phyloP scores from a whole-genome alignment of 2,329 filamentous ascomycete species.

The Scedosporium apiospermum region DNA sequence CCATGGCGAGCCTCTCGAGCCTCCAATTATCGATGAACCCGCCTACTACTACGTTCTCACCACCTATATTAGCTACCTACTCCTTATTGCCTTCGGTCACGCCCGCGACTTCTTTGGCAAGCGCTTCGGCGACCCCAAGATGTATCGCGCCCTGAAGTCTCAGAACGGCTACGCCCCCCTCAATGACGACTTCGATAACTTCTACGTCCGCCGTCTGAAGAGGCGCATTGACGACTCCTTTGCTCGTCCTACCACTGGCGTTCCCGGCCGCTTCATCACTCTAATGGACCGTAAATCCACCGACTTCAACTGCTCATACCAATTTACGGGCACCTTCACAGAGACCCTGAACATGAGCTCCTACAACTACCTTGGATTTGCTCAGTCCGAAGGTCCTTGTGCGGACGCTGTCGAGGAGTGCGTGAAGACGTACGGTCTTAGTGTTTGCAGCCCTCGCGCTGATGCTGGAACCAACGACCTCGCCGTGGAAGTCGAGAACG shows the following conservation, averaged over 20 bases:
- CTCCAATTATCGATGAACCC: constrained; percentile 87
- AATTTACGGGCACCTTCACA: constrained; percentile 79
- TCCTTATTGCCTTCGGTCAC: constrained; percentile 91
- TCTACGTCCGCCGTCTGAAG: constrained; percentile 89
- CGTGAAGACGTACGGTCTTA: constrained; percentile 77
- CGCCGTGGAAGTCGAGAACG: constrained; percentile 77
- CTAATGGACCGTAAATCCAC: constrained; percentile 83
- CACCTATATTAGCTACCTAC: constrained; percentile 95
- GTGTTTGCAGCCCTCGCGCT: constrained; percentile 67
- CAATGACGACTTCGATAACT: constrained; percentile 98
- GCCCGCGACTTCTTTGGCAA: constrained; percentile 97
- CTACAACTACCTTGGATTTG: constrained; percentile 98
- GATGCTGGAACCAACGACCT: constrained; percentile 85
- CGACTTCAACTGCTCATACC: constrained; percentile 86
- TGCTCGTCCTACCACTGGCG: constrained; percentile 81
- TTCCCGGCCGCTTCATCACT: constrained; percentile 89
- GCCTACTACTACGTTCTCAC: constrained; percentile 95
- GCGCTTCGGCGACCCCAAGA: constrained; percentile 73
- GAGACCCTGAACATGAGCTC: constrained; percentile 98
- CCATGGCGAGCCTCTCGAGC: constrained; percentile 67
- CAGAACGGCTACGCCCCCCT: constrained; percentile 87
- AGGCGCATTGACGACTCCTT: constrained; percentile 96
- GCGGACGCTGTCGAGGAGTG: constrained; percentile 85
- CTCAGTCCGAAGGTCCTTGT: constrained; percentile 93
- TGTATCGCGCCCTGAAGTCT: constrained; percentile 72